phyloP scores from a whole-genome alignment of 768 basidiomycete species.

The Auriscalpium vulgare region DNA sequence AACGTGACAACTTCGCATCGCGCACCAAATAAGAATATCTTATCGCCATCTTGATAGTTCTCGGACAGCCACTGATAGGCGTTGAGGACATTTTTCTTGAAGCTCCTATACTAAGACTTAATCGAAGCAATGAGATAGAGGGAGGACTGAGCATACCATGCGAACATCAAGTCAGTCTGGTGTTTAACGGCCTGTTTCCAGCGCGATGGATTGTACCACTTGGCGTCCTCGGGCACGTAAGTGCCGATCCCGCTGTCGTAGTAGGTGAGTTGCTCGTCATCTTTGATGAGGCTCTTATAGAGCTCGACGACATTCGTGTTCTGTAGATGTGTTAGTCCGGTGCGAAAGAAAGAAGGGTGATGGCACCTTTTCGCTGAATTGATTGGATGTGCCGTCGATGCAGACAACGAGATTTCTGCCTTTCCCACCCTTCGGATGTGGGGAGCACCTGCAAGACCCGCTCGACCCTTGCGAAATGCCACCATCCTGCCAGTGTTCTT shows the following conservation, averaged over 20 bases:
- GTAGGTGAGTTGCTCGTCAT: conserved; percentile 27
- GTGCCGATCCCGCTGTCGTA: conserved; percentile 34
- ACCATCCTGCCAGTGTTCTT: no score
- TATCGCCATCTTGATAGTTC: conserved; percentile 29
- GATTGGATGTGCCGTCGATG: no score
- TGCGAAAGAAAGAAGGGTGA: no score
- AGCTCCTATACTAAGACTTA: conserved; percentile 19
- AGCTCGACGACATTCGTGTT: conserved; percentile 36
- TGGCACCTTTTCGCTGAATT: no score
- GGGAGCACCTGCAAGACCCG: no score
- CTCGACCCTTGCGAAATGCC: no score
- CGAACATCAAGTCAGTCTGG: conserved; percentile 27
- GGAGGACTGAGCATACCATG: no score
- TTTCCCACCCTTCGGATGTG: no score
- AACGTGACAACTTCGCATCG: background rate
- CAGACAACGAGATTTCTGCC: no score
- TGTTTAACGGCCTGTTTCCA: background rate
- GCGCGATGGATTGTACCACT: no score
- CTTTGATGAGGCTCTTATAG: conserved; percentile 26
- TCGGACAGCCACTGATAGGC: conserved; percentile 36
- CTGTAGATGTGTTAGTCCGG: conserved; percentile 14
- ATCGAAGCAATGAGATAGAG: no score
- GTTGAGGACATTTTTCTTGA: conserved; percentile 27
- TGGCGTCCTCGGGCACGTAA: conserved; percentile 20
- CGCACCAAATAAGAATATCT: conserved; percentile 34